A percentile compares a stretch with the other conserved stretches of the same genome.
Conservation (phyloP, 176 grass and related monocot genomes). For the Musa schizocarpa region DNA sequence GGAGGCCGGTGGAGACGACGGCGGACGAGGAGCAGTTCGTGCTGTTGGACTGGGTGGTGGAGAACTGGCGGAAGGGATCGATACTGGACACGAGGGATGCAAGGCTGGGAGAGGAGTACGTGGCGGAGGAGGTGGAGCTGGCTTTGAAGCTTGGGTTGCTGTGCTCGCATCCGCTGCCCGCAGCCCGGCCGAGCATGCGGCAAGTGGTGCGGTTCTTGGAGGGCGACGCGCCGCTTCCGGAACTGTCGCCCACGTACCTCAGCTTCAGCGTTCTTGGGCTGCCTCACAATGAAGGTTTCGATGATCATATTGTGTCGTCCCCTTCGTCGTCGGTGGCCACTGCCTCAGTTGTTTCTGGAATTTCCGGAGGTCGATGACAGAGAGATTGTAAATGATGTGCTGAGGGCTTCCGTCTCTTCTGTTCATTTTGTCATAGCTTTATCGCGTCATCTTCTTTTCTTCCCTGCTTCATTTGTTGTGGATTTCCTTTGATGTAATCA, state of each 20-base stretch:
- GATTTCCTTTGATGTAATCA: no score
- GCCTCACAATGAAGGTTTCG: constrained; percentile 15
- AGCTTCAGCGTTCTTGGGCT: constrained; percentile 8
- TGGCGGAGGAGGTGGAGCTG: constrained; percentile 16
- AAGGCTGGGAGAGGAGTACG: constrained; percentile 17
- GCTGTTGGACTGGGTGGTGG: constrained; percentile 28
- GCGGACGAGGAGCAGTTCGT: constrained; percentile 12
- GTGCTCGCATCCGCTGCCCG: constrained; percentile 32
- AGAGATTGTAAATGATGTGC: neutral
- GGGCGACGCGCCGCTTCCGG: constrained; percentile 19
- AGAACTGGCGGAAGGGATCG: constrained; percentile 23
- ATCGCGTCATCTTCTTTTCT: no score
- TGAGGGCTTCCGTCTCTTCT: no score
- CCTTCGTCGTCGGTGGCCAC: neutral
- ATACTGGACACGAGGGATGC: constrained; percentile 23
- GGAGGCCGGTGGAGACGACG: constrained; percentile 18
- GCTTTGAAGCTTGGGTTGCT: constrained; percentile 37
- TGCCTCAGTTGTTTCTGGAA: neutral
- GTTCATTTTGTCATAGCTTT: no score
- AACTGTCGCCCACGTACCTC: constrained; percentile 7
- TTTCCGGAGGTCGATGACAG: constrained; percentile 5
- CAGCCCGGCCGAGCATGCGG: constrained; percentile 35
- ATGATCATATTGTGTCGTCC: constrained; percentile 15
- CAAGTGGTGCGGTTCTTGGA: constrained; percentile 35
- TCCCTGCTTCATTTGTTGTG: no score